Conservation (phyloP, 2,329 filamentous ascomycete genomes). For the Fusarium torulosum region DNA sequence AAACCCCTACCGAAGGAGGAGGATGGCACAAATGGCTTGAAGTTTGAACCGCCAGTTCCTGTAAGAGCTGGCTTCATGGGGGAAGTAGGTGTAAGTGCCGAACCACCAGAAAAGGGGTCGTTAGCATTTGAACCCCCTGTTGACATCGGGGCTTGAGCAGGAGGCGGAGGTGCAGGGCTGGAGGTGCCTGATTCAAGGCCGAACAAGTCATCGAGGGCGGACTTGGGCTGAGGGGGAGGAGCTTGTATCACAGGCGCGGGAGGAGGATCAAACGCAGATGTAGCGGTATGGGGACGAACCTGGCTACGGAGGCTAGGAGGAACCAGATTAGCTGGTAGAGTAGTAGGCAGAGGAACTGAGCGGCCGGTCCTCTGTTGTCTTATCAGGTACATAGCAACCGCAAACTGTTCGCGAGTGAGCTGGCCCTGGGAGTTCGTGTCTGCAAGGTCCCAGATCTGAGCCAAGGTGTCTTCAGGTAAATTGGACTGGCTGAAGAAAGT, state of each 20-base stretch:
- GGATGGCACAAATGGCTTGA: slow-evolving; percentile 92
- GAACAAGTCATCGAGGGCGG: slow-evolving; percentile 93
- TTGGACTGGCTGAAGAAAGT: slow-evolving; percentile 94
- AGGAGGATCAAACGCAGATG: slow-evolving; percentile 66
- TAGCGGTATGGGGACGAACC: slow-evolving; percentile 62
- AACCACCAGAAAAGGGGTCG: slow-evolving; percentile 72
- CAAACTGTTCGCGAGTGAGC: slow-evolving; percentile 89
- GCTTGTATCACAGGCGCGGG: slow-evolving; percentile 54
- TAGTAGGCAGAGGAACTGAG: slow-evolving; percentile 73
- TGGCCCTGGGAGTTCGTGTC: slow-evolving; percentile 93
- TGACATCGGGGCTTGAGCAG: slow-evolving; percentile 72
- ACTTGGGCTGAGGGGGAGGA: slow-evolving; percentile 70
- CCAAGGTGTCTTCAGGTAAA: slow-evolving; percentile 87
- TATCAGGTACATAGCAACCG: slow-evolving; percentile 97
- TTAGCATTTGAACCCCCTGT: slow-evolving; percentile 78
- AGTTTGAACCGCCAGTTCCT: slow-evolving; percentile 62
- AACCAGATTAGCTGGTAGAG: slow-evolving; percentile 83
- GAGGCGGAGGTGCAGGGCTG: slow-evolving; percentile 63
- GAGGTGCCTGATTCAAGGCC: slow-evolving; percentile 79
- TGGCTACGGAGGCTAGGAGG: slow-evolving; percentile 86
- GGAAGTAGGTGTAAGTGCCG: slow-evolving; percentile 64
- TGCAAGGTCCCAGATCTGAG: slow-evolving; percentile 96
- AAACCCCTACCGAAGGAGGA: slow-evolving; percentile 92
- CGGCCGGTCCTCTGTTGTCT: slow-evolving; percentile 85
- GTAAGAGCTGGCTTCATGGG: slow-evolving; percentile 63